Evolutionary conservation across 768 basidiomycete species (phyloP).

Genomic region (Pleurotus sapidus): DNA sequence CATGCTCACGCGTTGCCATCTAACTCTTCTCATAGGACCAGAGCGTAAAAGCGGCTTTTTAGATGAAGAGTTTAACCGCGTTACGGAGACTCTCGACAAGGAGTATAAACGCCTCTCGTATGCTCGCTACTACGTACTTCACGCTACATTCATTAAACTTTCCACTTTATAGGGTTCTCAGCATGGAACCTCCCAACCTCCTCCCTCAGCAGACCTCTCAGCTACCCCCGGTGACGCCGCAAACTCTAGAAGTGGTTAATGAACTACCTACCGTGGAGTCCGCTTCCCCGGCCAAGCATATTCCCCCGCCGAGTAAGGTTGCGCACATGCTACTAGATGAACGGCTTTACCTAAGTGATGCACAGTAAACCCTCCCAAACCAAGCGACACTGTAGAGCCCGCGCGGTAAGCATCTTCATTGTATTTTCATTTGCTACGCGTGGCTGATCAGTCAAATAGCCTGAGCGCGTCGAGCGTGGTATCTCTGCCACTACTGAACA

Average conservation of each 20-base stretch:
- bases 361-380: slow-evolving; percentile 4
- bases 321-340: not conserved
- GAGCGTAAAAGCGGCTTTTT: slow-evolving; percentile 30
- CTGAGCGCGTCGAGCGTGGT: slow-evolving; percentile 45
- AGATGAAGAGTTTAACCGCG: slow-evolving; percentile 40
- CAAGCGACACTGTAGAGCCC: not conserved
- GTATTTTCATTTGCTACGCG: slow-evolving; percentile 10
- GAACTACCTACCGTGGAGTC: not conserved
- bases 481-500: slow-evolving; percentile 45
- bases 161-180: not conserved
- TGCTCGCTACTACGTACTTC: slow-evolving; percentile 9
- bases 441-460: slow-evolving; percentile 20
- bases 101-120: slow-evolving; percentile 38
- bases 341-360: not conserved
- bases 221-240: not conserved
- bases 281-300: slow-evolving; percentile 4
- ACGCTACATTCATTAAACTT: not conserved
- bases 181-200: not conserved
- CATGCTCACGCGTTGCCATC: not conserved
- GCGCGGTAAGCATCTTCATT: slow-evolving; percentile 5
- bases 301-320: slow-evolving; percentile 4
- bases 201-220: not conserved
- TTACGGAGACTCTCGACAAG: slow-evolving; percentile 37
- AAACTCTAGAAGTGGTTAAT: not conserved
- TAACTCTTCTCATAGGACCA: slow-evolving; percentile 15